Percentiles rank a stretch among this genome's conserved stretches.
These are phyloP conservation scores for Pichia paraexigua DNA, from an alignment of 805 yeast genomes.

Conservation along the genomic window DNA sequence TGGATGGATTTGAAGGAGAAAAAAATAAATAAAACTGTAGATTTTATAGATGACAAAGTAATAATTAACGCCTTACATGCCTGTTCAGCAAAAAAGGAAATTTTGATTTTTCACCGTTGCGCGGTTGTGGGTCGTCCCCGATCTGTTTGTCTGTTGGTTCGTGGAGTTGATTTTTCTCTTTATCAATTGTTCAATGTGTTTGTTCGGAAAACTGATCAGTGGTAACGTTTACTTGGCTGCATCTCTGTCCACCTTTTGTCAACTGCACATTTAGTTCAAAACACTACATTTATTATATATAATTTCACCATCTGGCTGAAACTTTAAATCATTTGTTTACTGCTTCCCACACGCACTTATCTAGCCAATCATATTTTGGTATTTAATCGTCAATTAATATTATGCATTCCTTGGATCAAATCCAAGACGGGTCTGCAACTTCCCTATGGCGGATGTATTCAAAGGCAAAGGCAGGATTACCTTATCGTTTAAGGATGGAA, in stretches of 20 bases:
- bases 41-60: not conserved
- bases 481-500: conserved; percentile 70
- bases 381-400: not conserved
- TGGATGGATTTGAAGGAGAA: conserved; percentile 14
- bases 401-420: not conserved
- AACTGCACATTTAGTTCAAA: not conserved
- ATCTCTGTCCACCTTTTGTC: not conserved
- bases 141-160: too few relatives aligned
- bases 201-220: not conserved
- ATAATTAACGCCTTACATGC: too few relatives aligned
- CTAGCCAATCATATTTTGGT: not conserved
- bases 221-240: not conserved
- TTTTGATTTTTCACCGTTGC: too few relatives aligned
- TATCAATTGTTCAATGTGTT: not conserved
- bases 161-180: not conserved
- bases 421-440: conserved; percentile 34
- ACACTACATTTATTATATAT: not conserved
- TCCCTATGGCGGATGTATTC: conserved; percentile 78
- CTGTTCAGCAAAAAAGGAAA: too few relatives aligned
- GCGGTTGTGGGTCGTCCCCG: too few relatives aligned
- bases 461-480: conserved; percentile 64
- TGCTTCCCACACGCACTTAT: not conserved
- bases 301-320: not conserved
- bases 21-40: not conserved
- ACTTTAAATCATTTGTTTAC: not conserved